phyloP scores from a whole-genome alignment of 208 protist species.

The Acanthamoeba healyi region DNA sequence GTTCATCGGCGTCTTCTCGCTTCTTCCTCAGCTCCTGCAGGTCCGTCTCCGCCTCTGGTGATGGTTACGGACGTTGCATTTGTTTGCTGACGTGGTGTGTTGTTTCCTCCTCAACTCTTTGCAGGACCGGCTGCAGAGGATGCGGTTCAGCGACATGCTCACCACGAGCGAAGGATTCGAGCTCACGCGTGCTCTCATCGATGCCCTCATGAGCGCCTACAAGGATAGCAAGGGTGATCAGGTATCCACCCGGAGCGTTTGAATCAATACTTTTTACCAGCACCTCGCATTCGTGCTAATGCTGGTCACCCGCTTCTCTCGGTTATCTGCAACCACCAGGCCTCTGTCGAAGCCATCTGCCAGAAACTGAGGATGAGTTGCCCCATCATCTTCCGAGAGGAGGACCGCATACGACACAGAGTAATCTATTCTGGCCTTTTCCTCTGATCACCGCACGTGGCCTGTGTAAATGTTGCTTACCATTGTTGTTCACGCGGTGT shows the following conservation, averaged over 20 bases:
- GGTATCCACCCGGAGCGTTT: background rate
- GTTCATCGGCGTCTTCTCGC: background rate
- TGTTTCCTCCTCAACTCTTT: background rate
- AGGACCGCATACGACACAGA: conserved; percentile 13
- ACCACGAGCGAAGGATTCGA: conserved; percentile 51
- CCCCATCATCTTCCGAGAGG: conserved; percentile 47
- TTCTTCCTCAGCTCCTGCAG: background rate
- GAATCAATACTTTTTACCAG: no score
- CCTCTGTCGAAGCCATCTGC: conserved; percentile 54
- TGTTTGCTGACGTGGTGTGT: no score
- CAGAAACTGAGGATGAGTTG: conserved; percentile 26
- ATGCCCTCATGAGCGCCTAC: conserved; percentile 40
- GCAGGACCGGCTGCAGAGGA: background rate
- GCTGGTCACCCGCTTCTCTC: no score
- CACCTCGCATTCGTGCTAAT: no score
- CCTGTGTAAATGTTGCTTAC: no score
- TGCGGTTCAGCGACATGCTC: conserved; percentile 24
- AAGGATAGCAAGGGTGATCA: conserved; percentile 21
- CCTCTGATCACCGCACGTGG: no score
- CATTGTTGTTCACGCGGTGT: background rate
- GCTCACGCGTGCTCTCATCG: conserved; percentile 49
- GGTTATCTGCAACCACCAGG: no score
- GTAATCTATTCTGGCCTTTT: background rate
- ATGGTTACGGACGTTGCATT: no score
- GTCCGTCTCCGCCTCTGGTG: background rate